These are phyloP conservation scores for Rhizomucor pusillus DNA, from an alignment of 371 early-diverging fungal species.

Conservation along the genomic window DNA sequence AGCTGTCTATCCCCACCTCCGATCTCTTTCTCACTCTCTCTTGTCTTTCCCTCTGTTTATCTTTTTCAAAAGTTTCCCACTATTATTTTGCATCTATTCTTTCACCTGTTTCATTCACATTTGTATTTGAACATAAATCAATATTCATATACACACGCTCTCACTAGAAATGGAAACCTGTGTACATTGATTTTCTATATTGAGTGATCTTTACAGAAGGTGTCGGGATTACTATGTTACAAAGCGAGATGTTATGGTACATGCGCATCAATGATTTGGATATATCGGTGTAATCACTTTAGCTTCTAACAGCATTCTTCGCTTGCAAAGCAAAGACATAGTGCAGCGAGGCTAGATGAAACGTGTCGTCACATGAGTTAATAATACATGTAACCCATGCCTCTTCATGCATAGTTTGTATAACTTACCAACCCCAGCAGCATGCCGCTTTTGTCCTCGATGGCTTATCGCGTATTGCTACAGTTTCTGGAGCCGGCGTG, in stretches of 20 bases:
- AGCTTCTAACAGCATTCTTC: constrained; percentile 11
- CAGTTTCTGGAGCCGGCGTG: neutral
- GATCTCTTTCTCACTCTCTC: neutral
- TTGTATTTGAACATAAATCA: neutral
- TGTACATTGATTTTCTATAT: neutral
- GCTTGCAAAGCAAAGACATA: constrained; percentile 9
- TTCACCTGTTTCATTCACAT: neutral
- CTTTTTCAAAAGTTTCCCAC: neutral
- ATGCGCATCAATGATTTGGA: neutral
- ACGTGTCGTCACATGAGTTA: neutral
- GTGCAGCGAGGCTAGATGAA: constrained; percentile 7
- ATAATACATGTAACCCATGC: no score
- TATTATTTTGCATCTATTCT: neutral
- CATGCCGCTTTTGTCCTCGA: neutral
- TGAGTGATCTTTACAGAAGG: neutral
- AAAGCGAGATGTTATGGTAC: neutral
- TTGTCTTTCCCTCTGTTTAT: neutral
- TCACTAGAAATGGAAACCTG: neutral
- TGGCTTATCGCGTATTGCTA: neutral
- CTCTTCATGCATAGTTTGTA: no score
- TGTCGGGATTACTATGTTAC: neutral
- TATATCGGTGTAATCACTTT: neutral
- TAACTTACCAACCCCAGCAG: constrained; percentile 1
- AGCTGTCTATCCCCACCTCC: constrained; percentile 2
- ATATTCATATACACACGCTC: neutral